Evolutionary conservation across 768 basidiomycete species (phyloP).

Genomic region (Lentinus tigrinus): DNA sequence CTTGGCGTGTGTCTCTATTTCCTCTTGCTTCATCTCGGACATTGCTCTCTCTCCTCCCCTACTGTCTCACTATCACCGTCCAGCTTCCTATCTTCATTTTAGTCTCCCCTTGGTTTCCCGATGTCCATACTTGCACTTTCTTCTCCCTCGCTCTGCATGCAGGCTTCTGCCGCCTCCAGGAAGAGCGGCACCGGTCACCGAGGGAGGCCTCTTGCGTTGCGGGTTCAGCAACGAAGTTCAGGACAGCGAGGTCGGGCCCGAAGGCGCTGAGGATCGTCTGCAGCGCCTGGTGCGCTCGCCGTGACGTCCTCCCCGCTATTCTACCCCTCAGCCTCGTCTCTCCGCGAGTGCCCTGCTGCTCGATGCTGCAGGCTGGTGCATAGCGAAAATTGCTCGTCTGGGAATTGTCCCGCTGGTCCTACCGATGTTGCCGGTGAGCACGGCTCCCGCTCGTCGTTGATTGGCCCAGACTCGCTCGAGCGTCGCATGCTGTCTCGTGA

Average conservation of each 20-base stretch:
- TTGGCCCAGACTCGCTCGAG: conserved; percentile 25
- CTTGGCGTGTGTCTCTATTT: neutral
- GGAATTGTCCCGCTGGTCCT: conserved; percentile 13
- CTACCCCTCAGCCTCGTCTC: conserved; percentile 19
- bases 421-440: conserved; percentile 33
- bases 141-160: conserved; percentile 35
- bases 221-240: conserved; percentile 10
- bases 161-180: conserved; percentile 12
- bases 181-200: conserved; percentile 7
- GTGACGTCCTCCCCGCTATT: conserved; percentile 14
- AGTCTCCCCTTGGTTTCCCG: conserved; percentile 23
- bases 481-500: conserved; percentile 14
- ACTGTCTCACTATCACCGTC: conserved; percentile 18
- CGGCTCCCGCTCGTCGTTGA: conserved; percentile 40
- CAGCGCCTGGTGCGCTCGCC: conserved; percentile 33
- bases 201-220: conserved; percentile 2
- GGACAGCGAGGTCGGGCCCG: conserved; percentile 26
- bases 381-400: conserved; percentile 18
- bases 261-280: conserved; percentile 31
- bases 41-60: conserved; percentile 15
- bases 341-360: conserved; percentile 33
- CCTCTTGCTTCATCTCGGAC: conserved; percentile 16
- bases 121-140: conserved; percentile 30
- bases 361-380: conserved; percentile 38
- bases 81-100: conserved; percentile 20